Evolutionary conservation across 2,329 filamentous ascomycete genomes (phyloP).

Genomic region (Trichoderma atrobrunneum): DNA sequence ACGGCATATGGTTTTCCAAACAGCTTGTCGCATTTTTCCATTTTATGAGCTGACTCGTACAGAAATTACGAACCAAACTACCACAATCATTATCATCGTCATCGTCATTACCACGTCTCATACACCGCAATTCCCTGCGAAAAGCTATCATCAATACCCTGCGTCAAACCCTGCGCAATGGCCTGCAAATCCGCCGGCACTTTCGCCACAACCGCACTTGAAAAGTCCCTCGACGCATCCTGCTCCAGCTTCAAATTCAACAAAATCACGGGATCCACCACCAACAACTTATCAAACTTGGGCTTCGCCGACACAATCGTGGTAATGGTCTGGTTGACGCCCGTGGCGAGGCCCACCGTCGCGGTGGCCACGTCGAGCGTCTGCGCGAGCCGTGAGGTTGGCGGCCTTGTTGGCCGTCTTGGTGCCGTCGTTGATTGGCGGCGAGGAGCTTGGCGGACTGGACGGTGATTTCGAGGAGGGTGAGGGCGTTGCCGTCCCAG

Average conservation of each 20-base stretch:
- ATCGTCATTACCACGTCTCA: background rate
- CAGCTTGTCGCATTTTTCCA: background rate
- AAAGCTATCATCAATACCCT: slow-evolving; percentile 40
- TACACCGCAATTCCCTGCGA: slow-evolving; percentile 32
- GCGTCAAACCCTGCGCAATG: slow-evolving; percentile 36
- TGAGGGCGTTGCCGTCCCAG: slow-evolving; percentile 40
- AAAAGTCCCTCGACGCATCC: slow-evolving; percentile 39
- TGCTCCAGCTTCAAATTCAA: slow-evolving; percentile 42
- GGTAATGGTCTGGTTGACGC: slow-evolving; percentile 40
- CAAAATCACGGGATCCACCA: slow-evolving; percentile 44
- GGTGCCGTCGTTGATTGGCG: slow-evolving; percentile 41
- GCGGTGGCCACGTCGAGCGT: slow-evolving; percentile 39
- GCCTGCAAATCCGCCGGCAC: slow-evolving; percentile 35
- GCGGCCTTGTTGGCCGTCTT: slow-evolving; percentile 36
- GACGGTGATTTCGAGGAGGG: slow-evolving; percentile 40
- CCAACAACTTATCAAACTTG: slow-evolving; percentile 43
- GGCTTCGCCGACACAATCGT: slow-evolving; percentile 40
- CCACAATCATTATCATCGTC: background rate
- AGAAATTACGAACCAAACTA: background rate
- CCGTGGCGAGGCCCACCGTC: slow-evolving; percentile 34
- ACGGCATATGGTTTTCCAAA: background rate
- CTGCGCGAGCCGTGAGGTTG: slow-evolving; percentile 37
- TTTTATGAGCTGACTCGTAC: background rate
- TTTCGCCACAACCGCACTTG: slow-evolving; percentile 38
- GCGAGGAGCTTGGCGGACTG: slow-evolving; percentile 39